These are phyloP conservation scores for Pelagomonas calceolata DNA, from an alignment of 108 stramenopile species.

Conservation along the genomic window DNA sequence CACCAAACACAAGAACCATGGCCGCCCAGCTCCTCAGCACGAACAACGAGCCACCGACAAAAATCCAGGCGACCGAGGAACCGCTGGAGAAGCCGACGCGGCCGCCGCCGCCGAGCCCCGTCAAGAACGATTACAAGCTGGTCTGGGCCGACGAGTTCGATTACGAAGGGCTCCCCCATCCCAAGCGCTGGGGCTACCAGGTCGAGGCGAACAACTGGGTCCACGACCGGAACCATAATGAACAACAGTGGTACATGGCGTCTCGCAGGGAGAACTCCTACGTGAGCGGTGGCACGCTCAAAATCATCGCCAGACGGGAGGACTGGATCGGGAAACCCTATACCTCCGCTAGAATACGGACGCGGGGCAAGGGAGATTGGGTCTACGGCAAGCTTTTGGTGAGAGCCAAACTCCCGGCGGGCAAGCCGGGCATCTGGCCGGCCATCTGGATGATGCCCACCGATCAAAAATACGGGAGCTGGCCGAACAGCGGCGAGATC, in stretches of 20 bases:
- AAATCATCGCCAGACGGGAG: neutral
- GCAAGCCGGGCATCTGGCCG: slow-evolving; percentile 16
- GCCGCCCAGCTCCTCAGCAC: no score
- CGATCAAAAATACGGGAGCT: slow-evolving; percentile 18
- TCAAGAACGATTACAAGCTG: neutral
- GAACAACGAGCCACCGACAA: no score
- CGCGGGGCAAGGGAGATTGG: neutral
- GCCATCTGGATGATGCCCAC: slow-evolving; percentile 30
- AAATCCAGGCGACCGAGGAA: no score
- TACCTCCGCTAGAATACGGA: neutral
- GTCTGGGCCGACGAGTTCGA: neutral
- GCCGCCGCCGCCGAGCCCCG: neutral
- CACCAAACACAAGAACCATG: no score
- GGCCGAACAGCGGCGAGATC: slow-evolving; percentile 37
- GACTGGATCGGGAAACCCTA: neutral
- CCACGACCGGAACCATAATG: neutral
- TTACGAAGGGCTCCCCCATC: neutral
- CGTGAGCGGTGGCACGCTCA: neutral
- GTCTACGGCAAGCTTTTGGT: neutral
- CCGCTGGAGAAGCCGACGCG: no score
- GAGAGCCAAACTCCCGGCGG: neutral
- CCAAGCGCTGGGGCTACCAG: neutral
- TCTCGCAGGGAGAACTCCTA: neutral
- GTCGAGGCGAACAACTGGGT: slow-evolving; percentile 2
- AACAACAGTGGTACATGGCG: neutral